Evolutionary conservation across 2,329 filamentous ascomycete genomes (phyloP), one percentile per base, ranked within the genome.

Genomic region (Beauveria rudraprayagi): DNA sequence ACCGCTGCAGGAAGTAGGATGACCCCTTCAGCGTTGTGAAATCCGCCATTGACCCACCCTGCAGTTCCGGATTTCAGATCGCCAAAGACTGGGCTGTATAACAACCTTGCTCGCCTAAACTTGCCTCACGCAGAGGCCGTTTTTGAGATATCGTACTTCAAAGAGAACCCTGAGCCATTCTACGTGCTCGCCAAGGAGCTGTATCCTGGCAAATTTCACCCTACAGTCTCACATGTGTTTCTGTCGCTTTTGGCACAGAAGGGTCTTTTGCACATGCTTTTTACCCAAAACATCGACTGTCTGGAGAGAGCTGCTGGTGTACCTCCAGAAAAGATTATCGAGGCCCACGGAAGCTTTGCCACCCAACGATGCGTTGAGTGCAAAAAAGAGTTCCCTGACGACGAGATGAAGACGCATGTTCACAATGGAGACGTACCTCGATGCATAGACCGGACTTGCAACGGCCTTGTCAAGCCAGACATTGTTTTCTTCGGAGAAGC

Each of bases 211-310:
- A 89, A 88, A 68, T 97, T 90, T 76, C 82, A 87, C 60, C 94
- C 94, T 0, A 99, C 94, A 1, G 80, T 97, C 60, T 89, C 92
- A 2, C 94, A 99, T 75, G 88, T 85, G 41, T 99, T 99, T 74
- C 87, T 99, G 68, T 82, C 85, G 16, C 79, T 99, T 26, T 84
- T 97, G 17, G 83, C 92, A 61, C 79, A 86, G 63, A 96, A 95
- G 75, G 85, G 84, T 4, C 78, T 93, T 46, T 78, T 99, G 26
- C 78, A 88, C 66, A 94, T 92, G 78, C 83, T 94, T 58, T 99
- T 97, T 73, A 97, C 94, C 0, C 94, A 99, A 71, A 99, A 99
- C 70, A 97, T 99, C 66, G 94, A 99, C 76, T 96, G 92, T 69
- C 81, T 99, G 14, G 94, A 99, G 75, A 85, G 92, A 24, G 82